Base-by-base conservation (phyloP, 2,329 filamentous ascomycete genomes). In the Sporothrix protearum region DNA sequence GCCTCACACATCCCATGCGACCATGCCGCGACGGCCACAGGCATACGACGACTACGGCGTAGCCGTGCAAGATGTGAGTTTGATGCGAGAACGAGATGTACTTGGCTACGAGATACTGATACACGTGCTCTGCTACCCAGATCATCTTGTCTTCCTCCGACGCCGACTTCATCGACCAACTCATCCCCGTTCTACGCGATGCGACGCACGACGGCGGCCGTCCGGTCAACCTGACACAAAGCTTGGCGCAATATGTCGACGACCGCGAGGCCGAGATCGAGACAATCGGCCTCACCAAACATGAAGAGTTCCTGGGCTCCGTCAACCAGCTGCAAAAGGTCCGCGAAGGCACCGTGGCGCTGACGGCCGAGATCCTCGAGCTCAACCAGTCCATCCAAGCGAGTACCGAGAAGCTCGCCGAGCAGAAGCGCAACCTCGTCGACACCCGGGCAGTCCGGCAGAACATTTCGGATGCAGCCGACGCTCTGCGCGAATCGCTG, bases 321-420 rank as follows among this genome's bases (percentile, higher is more conserved):
- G 94, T 99, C 76, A 96, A 96, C 77, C 93, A 96, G 78, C 87
- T 99, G n/a, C 92, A 98, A 76, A 88, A 89, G 72, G 94, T 98
- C 68, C 91, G 95, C 70, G 93, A 97, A 80, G 94, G 93, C 53
- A 98, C 95, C 0, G 93, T 97, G 53, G 86, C 88, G 61, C 84
- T 99, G 77, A 98, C 95, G 1, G 88, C 91, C 51, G 95, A 99
- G 80, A 98, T 99, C 72, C 84, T 99, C 74, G 89, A 93, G 76
- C 86, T 99, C 71, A 98, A 97, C 78, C 92, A 97, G 80, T 96
- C 94, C 8, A 98, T 99, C 70, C 95, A 98, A 81, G 87, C 91
- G 63, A 98, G 94, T 79, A 98, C 96, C 0, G 94, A 98, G 83
- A 94, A 94, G 80, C 85, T 99, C 47, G 95, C 95, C 0, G 92